phyloP scores from a whole-genome alignment of 2,329 filamentous ascomycete genomes.

The Colletotrichum spinosum region DNA sequence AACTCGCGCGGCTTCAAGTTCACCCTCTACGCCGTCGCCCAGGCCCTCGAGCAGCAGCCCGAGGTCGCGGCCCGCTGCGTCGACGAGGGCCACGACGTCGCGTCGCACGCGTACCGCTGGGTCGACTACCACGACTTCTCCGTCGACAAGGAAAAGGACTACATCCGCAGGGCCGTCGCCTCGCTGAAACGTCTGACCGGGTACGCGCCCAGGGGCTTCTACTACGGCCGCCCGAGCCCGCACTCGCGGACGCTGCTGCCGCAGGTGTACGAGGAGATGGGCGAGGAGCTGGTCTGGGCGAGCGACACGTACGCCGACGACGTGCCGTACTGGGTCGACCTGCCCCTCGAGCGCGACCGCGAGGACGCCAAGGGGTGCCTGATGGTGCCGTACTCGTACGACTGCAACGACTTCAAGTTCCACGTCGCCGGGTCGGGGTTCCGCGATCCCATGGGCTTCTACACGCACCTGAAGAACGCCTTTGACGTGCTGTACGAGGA shows the following conservation, averaged over 20 bases:
- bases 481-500: conserved; percentile 67
- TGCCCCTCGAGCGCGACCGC: conserved; percentile 58
- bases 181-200: conserved; percentile 52
- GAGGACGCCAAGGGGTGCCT: conserved; percentile 58
- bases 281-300: conserved; percentile 60
- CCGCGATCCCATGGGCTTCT: conserved; percentile 56
- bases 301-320: conserved; percentile 66
- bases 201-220: conserved; percentile 60
- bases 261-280: conserved; percentile 64
- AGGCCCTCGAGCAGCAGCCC: conserved; percentile 60
- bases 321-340: conserved; percentile 66
- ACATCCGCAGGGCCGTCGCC: conserved; percentile 56
- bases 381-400: conserved; percentile 66
- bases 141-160: conserved; percentile 59
- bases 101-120: conserved; percentile 63
- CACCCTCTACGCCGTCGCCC: conserved; percentile 62
- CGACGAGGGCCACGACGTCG: conserved; percentile 62
- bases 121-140: conserved; percentile 60
- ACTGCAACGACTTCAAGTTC: conserved; percentile 65
- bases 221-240: conserved; percentile 59
- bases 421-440: conserved; percentile 55
- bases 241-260: conserved; percentile 58
- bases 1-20: conserved; percentile 60
- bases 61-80: conserved; percentile 59
- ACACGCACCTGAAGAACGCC: conserved; percentile 59